These are phyloP conservation scores for Aphanoascus verrucosus DNA, from an alignment of 2,329 filamentous ascomycete genomes.

Conservation along the genomic window DNA sequence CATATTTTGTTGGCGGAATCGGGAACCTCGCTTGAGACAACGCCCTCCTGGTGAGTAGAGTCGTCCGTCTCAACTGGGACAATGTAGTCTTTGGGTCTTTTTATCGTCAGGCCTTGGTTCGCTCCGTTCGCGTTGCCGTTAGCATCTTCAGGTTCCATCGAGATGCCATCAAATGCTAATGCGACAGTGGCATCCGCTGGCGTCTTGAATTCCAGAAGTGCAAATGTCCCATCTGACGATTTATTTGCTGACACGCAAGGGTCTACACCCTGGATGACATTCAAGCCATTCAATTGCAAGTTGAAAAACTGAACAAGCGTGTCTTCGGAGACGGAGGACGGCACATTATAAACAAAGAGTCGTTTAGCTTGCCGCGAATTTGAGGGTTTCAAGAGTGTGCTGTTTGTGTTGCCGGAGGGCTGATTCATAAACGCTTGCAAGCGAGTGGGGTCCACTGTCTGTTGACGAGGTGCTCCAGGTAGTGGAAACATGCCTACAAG, in stretches of 20 bases:
- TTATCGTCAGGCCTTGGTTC: slow-evolving; percentile 54
- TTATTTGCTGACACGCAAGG: slow-evolving; percentile 78
- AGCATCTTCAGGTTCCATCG: slow-evolving; percentile 56
- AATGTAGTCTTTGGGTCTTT: slow-evolving; percentile 92
- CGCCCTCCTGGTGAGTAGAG: slow-evolving; percentile 60
- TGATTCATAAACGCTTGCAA: slow-evolving; percentile 94
- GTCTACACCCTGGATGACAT: slow-evolving; percentile 72
- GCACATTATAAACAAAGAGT: slow-evolving; percentile 76
- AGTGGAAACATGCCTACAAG: slow-evolving; percentile 81
- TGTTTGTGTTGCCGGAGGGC: slow-evolving; percentile 58
- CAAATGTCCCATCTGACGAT: slow-evolving; percentile 67
- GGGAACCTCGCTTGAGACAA: slow-evolving; percentile 68
- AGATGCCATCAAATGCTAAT: slow-evolving; percentile 76
- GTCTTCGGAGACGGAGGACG: slow-evolving; percentile 63
- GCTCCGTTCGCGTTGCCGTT: slow-evolving; percentile 46
- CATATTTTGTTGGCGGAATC: slow-evolving; percentile 94
- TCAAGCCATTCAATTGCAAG: slow-evolving; percentile 89
- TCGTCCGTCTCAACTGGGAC: slow-evolving; percentile 71
- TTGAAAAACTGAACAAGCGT: slow-evolving; percentile 79
- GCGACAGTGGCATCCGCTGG: slow-evolving; percentile 82
- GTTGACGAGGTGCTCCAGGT: slow-evolving; percentile 85
- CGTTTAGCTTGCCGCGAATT: slow-evolving; percentile 93
- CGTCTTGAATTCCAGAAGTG: slow-evolving; percentile 81
- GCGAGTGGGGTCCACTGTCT: slow-evolving; percentile 88
- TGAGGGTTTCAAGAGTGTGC: slow-evolving; percentile 74